Evolutionary conservation across 2,329 filamentous ascomycete species (phyloP), one percentile per base, ranked within the genome.

Genomic region (Sporothrix schenckii): DNA sequence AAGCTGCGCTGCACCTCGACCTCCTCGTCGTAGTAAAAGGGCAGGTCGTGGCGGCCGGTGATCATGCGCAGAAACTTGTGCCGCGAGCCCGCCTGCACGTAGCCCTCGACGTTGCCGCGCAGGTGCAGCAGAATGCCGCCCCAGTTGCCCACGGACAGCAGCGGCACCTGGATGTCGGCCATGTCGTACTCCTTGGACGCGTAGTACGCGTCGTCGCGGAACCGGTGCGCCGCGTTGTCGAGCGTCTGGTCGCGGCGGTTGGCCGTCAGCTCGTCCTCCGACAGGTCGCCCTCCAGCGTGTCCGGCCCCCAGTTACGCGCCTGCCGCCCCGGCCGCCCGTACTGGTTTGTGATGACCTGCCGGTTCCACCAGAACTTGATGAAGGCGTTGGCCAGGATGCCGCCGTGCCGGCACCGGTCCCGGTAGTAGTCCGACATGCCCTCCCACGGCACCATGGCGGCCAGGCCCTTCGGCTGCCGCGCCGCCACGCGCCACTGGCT

Each of bases 41-140:
- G 90, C 1, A 92, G 81, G 74, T 92, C 90, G 72, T 92, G 90
- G 0, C 90, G 83, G 1, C 90, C 90, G 0, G 86, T 88, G 75
- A 92, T 89, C 76, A 91, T 87, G 6, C 89, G 85, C 0, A 92
- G 81, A 73, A 89, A 92, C 77, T 92, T 92, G 72, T 88, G 81
- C 71, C 87, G 82, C 0, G 89, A 91, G 0, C 88, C 88, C 0
- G 89, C 89, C 63, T 88, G 83, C 1, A 80, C 80, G 70, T 85
- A 92, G 0, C 89, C 90, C 74, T 90, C 83, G 9, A 92, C 83
- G 73, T 92, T 92, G 2, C 90, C 90, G 9, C 89, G 83, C 7
- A 92, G 82, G 74, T 92, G 90, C 1, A 92, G 82, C 4, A 89
- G 77, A 63, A 92, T 92, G 1, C 89, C 89, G 13, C 89, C 89